Evolutionary conservation across 2,329 filamentous ascomycete species (phyloP), one percentile per base, ranked within the genome.

Genomic region (Aaosphaeria arxii): DNA sequence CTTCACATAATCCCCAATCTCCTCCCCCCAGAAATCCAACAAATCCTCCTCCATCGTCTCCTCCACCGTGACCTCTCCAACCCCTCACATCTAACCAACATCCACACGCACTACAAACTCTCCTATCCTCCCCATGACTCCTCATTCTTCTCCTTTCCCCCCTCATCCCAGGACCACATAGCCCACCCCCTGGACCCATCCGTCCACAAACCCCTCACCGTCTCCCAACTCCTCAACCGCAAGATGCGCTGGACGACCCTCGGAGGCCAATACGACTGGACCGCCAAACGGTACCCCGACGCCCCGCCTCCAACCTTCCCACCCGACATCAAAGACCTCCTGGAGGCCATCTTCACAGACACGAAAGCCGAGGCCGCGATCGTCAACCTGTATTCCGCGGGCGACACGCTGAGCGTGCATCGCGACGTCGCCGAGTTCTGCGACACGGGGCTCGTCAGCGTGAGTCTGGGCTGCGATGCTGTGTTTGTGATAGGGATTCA

Each of bases 211-310:
- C 79, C 89, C 2, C 75, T 96, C 7, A 79, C 82, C 2, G 76
- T 88, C 45, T 76, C 81, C 43, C 85, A 86, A 61, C 82, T 92
- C 30, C 77, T 97, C 40, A 82, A 85, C 48, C 87, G 86, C 53
- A 91, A 89, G 52, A 80, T 97, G 28, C 89, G 92, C 57, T 99
- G 94, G 94, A 82, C 95, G 39, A 97, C 92, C 0, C 81, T 99
- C 3, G 94, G 94, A 43, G 92, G 91, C 0, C 94, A 97, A 69
- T 97, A 97, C 69, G 89, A 97, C 73, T 97, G 92, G 94, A 95
- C 91, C 0, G 82, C 83, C 48, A 91, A 95, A 56, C 74, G 82
- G 9, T 97, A 97, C 63, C 91, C 91, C 0, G 67, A 76, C 7
- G 77, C 79, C n/a, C 51, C 67, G 4, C 85, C 88, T 1, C 89